Evolutionary conservation across 2,329 filamentous ascomycete species (phyloP).

Genomic region (Proliferodiscus dingleyae): DNA sequence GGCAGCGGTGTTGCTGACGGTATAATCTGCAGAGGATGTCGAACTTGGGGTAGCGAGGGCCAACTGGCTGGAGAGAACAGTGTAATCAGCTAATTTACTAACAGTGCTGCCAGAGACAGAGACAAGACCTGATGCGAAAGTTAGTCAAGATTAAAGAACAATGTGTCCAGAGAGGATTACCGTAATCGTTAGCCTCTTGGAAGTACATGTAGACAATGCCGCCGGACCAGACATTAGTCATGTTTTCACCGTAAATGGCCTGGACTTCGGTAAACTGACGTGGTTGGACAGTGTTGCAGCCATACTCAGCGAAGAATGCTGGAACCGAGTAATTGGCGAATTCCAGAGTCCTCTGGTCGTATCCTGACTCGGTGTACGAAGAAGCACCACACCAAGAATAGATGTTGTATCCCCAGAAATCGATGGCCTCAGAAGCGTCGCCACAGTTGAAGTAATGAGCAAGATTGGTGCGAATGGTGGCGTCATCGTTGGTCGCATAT

Average conservation of each 20-base stretch:
- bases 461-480: conserved; percentile 72
- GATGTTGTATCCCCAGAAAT: conserved; percentile 99
- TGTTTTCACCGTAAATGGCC: conserved; percentile 72
- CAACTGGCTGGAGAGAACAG: conserved; percentile 65
- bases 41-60: conserved; percentile 60
- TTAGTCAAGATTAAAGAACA: conserved; percentile 12
- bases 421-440: conserved; percentile 60
- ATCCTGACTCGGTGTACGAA: conserved; percentile 71
- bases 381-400: conserved; percentile 98
- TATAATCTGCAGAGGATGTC: conserved; percentile 65
- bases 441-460: conserved; percentile 96
- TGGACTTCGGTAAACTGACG: conserved; percentile 82
- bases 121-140: conserved; percentile 56
- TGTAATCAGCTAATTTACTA: conserved; percentile 69
- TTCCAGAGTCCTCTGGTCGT: conserved; percentile 75
- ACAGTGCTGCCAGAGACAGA: conserved; percentile 54
- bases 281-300: conserved; percentile 70
- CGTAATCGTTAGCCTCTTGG: conserved; percentile 86
- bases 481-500: conserved; percentile 93
- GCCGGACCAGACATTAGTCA: conserved; percentile 86
- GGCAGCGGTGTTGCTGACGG: conserved; percentile 63
- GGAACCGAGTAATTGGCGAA: conserved; percentile 88
- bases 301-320: conserved; percentile 98
- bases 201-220: conserved; percentile 99
- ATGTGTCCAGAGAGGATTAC: conserved; percentile 36